Base-by-base conservation (phyloP, 371 early-diverging fungal species). In the Mycotypha africana region DNA sequence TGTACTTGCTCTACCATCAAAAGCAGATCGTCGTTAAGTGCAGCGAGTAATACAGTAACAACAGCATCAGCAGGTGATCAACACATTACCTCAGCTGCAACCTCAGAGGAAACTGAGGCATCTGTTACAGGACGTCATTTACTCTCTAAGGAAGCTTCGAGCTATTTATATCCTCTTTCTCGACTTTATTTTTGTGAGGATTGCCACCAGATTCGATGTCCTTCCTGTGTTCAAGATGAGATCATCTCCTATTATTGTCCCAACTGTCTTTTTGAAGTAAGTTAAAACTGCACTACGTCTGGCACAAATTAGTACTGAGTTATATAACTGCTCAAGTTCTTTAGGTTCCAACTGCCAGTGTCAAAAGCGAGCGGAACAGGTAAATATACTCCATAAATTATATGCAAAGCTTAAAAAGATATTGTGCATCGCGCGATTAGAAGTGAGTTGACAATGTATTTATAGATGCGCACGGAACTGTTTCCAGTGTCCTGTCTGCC, bases 241-340 rank as follows among this genome's bases (percentile, higher is more conserved):
- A 84, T 91, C 6, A 84, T 86, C 4, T 88, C 86, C 36, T 93
- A 91, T 65, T 95, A 87, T 58, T 96, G 97, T 60, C 93, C 97
- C 7, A 92, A 89, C 58, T 96, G 95, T 52, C 77, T 94, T 43
- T 96, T 96, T 60, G 95, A 96, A 62, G 93, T 62, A 19, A 14
- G 24, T 31, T 17, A 9, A 4, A 8, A 20, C 2, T 19, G 12
- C 16, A 31, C 23, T 36, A 16, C 14, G 2, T 33, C 17, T n/a
- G n/a, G n/a, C n/a, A n/a, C n/a, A n/a, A n/a, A n/a, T n/a, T n/a
- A n/a, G n/a, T n/a, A 10, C 3, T 20, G 23, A 33, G 12, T 24
- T 26, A 19, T 3, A 17, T 19, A 21, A 33, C 5, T 14, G 4
- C n/a, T 33, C 34, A 33, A 14, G 9, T 33, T 8, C 14, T 17